Conservation (phyloP, 1,139 yeast species). For the Suhomyces kunorum region DNA sequence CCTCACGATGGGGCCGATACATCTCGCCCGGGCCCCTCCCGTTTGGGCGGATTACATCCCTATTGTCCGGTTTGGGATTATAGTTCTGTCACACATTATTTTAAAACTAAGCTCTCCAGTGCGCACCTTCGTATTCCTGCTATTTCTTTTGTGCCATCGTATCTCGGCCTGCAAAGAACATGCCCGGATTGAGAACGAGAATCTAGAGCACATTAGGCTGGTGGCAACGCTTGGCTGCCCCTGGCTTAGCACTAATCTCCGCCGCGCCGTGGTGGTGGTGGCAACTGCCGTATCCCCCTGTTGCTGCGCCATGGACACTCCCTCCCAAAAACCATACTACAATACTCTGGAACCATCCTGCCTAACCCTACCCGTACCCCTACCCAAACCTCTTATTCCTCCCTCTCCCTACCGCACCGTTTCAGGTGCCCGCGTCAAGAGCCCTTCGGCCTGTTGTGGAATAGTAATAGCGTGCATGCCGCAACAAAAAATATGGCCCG, state of each 20-base stretch:
- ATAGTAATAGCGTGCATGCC: conserved; percentile 4
- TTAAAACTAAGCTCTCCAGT: conserved; percentile 2
- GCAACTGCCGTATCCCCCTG: no score
- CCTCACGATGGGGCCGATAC: no score
- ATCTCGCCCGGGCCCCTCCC: not conserved
- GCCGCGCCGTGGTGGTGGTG: not conserved
- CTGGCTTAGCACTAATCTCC: not conserved
- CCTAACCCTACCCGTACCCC: not conserved
- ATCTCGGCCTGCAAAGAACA: conserved; percentile 9
- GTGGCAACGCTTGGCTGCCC: not conserved
- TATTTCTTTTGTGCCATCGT: conserved; percentile 1
- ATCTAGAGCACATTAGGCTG: not conserved
- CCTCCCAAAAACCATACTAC: no score
- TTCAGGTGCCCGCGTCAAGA: conserved; percentile 2
- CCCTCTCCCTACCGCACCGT: not conserved
- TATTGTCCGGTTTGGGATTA: conserved; percentile 1
- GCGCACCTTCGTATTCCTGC: conserved; percentile 3
- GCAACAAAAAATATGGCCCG: not conserved
- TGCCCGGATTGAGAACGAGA: not conserved
- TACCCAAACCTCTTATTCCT: not conserved
- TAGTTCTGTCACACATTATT: conserved; percentile 7
- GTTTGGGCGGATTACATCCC: not conserved
- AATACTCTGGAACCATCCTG: no score
- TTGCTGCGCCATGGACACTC: no score
- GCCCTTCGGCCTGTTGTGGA: conserved; percentile 2